Conservation (phyloP, 2,329 filamentous ascomycete genomes). For the Xylariaceae sp. region DNA sequence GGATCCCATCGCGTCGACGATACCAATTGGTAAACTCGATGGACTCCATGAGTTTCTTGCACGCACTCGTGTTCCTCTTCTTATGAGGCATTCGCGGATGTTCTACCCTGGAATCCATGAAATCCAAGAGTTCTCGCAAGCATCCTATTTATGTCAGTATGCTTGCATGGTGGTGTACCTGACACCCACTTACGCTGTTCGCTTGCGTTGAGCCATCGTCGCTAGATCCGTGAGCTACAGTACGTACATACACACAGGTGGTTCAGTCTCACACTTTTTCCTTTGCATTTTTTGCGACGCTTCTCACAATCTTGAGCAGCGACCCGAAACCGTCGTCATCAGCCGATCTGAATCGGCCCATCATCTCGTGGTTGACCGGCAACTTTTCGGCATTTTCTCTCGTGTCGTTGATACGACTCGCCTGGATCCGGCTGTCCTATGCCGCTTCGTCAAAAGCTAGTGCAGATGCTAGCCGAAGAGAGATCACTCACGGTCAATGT, state of each 20-base stretch:
- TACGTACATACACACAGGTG: neutral
- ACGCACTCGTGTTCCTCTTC: constrained; percentile 1
- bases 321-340: constrained; percentile 10
- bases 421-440: constrained; percentile 5
- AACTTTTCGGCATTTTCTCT: constrained; percentile 12
- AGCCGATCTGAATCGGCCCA: constrained; percentile 11
- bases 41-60: constrained; percentile 8
- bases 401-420: constrained; percentile 5
- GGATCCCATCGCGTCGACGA: constrained; percentile 10
- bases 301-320: constrained; percentile 2
- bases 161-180: neutral
- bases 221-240: constrained; percentile 9
- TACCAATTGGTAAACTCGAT: constrained; percentile 16
- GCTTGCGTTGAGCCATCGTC: constrained; percentile 1
- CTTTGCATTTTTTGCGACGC: constrained; percentile 11
- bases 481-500: constrained; percentile 1
- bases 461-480: neutral
- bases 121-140: constrained; percentile 3
- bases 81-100: neutral
- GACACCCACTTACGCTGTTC: constrained; percentile 6
- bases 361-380: constrained; percentile 6
- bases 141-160: constrained; percentile 10
- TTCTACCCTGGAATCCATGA: neutral
- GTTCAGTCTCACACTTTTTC: constrained; percentile 3
- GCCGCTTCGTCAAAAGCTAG: constrained; percentile 3